These are phyloP conservation scores for Histomonas meleagridis DNA, from an alignment of 208 protist genomes.

Conservation along the genomic window DNA sequence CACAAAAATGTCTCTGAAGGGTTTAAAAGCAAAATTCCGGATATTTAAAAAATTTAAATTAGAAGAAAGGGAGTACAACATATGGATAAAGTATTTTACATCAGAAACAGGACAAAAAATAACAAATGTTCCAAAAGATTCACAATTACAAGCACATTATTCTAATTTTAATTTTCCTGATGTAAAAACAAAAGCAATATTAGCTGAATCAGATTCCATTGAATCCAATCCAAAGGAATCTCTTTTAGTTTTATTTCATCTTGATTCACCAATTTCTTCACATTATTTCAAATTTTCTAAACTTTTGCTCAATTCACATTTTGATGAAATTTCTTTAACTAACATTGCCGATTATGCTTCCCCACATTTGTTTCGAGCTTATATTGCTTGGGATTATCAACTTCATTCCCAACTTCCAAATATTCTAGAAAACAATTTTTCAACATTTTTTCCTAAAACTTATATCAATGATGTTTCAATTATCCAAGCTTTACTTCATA, in stretches of 20 bases:
- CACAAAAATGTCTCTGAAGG: too few relatives aligned
- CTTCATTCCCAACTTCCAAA: neutral
- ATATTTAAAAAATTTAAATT: too few relatives aligned
- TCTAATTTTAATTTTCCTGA: neutral
- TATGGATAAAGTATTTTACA: slow-evolving; percentile 23
- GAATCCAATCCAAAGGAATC: neutral
- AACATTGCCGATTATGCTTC: neutral
- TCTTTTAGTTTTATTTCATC: neutral
- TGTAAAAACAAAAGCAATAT: neutral
- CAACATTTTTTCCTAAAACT: neutral
- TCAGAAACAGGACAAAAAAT: neutral
- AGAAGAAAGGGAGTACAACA: too few relatives aligned
- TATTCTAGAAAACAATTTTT: neutral
- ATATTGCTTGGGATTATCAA: neutral
- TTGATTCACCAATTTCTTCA: neutral
- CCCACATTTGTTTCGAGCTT: neutral
- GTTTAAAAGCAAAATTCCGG: too few relatives aligned
- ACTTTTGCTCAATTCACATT: neutral
- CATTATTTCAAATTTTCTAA: slow-evolving; percentile 23
- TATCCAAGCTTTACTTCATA: too few relatives aligned
- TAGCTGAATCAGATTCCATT: neutral
- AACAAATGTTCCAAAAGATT: neutral
- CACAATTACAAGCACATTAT: neutral
- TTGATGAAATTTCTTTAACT: neutral
- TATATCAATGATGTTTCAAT: neutral